These are phyloP conservation scores for Metschnikowia kofuensis DNA, from an alignment of 805 yeast species.

Conservation along the genomic window DNA sequence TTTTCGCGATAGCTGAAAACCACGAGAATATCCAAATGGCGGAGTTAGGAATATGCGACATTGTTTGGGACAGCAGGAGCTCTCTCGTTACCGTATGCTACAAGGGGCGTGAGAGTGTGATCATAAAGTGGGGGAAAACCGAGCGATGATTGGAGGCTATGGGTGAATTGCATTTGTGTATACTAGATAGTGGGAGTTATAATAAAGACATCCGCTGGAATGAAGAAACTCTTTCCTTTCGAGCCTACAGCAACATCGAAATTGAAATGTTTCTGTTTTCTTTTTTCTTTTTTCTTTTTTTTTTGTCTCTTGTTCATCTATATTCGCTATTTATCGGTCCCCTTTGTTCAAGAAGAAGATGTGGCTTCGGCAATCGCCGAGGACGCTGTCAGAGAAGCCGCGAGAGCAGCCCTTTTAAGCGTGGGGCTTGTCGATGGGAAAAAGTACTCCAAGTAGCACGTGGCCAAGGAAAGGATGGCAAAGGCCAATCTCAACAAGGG, in stretches of 20 bases:
- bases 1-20: slow-evolving; percentile 8
- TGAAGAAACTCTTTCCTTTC: no score
- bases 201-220: no score
- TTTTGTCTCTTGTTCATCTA: no score
- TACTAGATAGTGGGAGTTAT: not conserved
- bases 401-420: slow-evolving; percentile 21
- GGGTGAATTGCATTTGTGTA: not conserved
- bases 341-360: slow-evolving; percentile 1
- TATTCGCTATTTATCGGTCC: not conserved
- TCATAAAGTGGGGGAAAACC: slow-evolving; percentile 12
- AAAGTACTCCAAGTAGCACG: slow-evolving; percentile 54
- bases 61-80: slow-evolving; percentile 34
- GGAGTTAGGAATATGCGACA: slow-evolving; percentile 34
- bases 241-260: no score
- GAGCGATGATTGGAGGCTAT: not conserved
- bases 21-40: not conserved
- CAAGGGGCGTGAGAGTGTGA: slow-evolving; percentile 27
- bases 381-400: slow-evolving; percentile 11
- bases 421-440: slow-evolving; percentile 43
- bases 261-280: no score
- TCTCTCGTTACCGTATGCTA: slow-evolving; percentile 29
- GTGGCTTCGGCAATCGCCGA: slow-evolving; percentile 16
- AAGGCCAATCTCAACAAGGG: slow-evolving; percentile 45
- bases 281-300: no score
- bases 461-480: slow-evolving; percentile 45